Conservation (phyloP, 2,329 filamentous ascomycete species). For the Claviceps sp. region DNA sequence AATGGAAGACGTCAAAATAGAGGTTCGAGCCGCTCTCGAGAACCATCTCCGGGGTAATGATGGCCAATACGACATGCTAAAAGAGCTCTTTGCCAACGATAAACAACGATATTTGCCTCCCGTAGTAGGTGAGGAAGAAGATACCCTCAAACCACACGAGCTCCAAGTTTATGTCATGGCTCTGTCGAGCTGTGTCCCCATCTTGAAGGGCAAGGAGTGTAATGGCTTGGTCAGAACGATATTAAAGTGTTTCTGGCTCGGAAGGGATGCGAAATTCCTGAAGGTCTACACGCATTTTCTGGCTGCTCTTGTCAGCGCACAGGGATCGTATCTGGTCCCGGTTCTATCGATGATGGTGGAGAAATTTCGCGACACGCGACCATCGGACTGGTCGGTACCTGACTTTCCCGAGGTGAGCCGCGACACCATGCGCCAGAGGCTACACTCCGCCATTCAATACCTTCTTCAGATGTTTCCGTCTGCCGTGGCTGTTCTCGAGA, state of each 20-base stretch:
- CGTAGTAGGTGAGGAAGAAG: slow-evolving; percentile 31
- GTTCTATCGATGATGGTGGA: slow-evolving; percentile 71
- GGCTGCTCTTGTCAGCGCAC: slow-evolving; percentile 63
- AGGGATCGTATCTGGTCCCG: slow-evolving; percentile 61
- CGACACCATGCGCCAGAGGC: slow-evolving; percentile 53
- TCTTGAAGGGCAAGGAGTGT: slow-evolving; percentile 44
- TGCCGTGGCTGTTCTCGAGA: slow-evolving; percentile 55
- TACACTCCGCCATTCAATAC: slow-evolving; percentile 64
- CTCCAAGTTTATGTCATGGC: slow-evolving; percentile 48
- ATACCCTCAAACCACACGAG: slow-evolving; percentile 38
- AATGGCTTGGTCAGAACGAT: slow-evolving; percentile 44
- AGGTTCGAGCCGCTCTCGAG: slow-evolving; percentile 42
- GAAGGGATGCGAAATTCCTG: slow-evolving; percentile 50
- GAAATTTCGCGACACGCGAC: slow-evolving; percentile 49
- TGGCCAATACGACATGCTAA: slow-evolving; percentile 47
- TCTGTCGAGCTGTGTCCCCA: slow-evolving; percentile 47
- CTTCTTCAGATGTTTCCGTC: slow-evolving; percentile 73
- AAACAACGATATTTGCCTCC: slow-evolving; percentile 26
- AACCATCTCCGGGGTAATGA: slow-evolving; percentile 43
- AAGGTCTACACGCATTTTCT: slow-evolving; percentile 56
- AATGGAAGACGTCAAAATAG: slow-evolving; percentile 40
- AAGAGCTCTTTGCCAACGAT: slow-evolving; percentile 42
- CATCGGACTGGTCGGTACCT: slow-evolving; percentile 32
- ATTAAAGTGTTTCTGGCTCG: slow-evolving; percentile 50
- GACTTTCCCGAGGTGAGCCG: slow-evolving; percentile 47